Evolutionary conservation across 2,329 filamentous ascomycete genomes (phyloP).

Genomic region (Aspergillus unguis): DNA sequence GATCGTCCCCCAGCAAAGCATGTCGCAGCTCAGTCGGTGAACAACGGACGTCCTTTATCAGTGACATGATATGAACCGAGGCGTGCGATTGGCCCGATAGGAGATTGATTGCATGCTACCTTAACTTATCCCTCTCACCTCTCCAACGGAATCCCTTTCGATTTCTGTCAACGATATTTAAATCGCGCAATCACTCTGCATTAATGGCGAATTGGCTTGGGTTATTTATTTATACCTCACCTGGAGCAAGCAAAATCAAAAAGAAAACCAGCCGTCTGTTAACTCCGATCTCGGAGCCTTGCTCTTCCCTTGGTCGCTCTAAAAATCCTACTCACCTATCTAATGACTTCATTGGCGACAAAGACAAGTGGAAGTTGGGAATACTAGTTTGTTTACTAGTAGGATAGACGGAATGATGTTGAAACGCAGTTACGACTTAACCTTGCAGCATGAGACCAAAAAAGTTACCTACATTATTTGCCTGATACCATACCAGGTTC

Average conservation of each 20-base stretch:
- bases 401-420: conserved; percentile 1
- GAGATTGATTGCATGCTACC: conserved; percentile 3
- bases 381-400: not conserved
- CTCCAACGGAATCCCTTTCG: not conserved
- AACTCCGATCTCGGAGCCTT: no score
- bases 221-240: conserved; percentile 12
- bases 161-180: conserved; percentile 10
- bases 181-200: conserved; percentile 19
- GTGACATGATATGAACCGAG: conserved; percentile 6
- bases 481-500: not conserved
- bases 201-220: conserved; percentile 24
- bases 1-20: not conserved
- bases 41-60: conserved; percentile 9
- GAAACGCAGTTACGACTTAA: conserved; percentile 6
- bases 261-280: not conserved
- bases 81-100: conserved; percentile 17
- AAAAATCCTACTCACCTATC: conserved; percentile 3
- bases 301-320: no score
- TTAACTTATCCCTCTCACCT: conserved; percentile 1
- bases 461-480: not conserved
- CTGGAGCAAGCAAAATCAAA: conserved; percentile 18
- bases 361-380: not conserved
- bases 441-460: conserved; percentile 4
- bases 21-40: conserved; percentile 10
- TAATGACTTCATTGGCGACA: conserved; percentile 5